Conservation (phyloP, 2,329 filamentous ascomycete genomes). For the Didymella lethalis region DNA sequence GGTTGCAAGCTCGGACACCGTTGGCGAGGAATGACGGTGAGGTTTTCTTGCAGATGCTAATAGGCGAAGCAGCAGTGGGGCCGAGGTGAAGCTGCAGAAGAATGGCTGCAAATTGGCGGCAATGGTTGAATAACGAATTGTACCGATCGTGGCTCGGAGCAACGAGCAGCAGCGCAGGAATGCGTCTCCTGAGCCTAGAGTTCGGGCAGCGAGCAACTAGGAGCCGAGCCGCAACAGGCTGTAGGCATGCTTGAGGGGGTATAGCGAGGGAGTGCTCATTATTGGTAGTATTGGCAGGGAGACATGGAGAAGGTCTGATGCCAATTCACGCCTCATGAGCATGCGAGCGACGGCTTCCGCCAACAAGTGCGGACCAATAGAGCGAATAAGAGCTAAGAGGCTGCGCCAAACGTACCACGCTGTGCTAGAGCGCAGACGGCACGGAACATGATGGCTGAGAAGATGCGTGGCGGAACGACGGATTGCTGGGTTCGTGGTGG, state of each 20-base stretch:
- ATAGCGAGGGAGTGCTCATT: conserved; percentile 42
- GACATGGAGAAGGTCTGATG: conserved; percentile 36
- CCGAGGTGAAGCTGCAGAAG: conserved; percentile 43
- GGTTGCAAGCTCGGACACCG: conserved; percentile 29
- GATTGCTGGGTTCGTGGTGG: conserved; percentile 29
- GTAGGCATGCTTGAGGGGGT: conserved; percentile 40
- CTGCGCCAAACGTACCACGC: conserved; percentile 33
- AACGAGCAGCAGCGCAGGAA: conserved; percentile 43
- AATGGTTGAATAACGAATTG: conserved; percentile 42
- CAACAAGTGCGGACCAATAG: conserved; percentile 30
- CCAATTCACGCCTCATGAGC: conserved; percentile 30
- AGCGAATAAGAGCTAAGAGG: conserved; percentile 30
- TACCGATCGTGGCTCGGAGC: conserved; percentile 43
- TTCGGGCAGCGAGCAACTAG: conserved; percentile 36
- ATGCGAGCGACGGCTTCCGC: conserved; percentile 32
- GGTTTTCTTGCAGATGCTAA: conserved; percentile 40
- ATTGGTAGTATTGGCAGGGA: conserved; percentile 45
- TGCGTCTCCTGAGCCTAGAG: conserved; percentile 40
- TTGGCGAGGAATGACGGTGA: conserved; percentile 34
- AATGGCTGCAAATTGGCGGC: conserved; percentile 36
- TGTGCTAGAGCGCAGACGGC: conserved; percentile 40
- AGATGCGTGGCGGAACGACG: conserved; percentile 33
- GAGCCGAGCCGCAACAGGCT: conserved; percentile 44
- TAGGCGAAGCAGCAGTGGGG: conserved; percentile 40
- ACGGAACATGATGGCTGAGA: conserved; percentile 37